Percentiles rank a stretch among this genome's conserved stretches.
Evolutionary conservation across 2,329 filamentous ascomycete genomes (phyloP).

Genomic region (Westerdykella ornata): DNA sequence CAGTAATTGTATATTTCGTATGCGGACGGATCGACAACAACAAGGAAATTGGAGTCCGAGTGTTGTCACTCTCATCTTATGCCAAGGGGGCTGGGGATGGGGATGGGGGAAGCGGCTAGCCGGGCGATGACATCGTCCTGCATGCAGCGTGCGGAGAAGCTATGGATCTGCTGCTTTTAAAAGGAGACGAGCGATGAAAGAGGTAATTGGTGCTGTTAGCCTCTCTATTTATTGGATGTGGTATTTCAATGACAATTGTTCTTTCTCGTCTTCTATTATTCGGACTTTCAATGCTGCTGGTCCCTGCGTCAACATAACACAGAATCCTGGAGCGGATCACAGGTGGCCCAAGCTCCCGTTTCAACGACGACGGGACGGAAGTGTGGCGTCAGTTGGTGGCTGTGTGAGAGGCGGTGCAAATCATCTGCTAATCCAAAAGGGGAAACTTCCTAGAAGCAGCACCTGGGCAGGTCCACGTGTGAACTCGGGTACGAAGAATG

Average conservation of each 20-base stretch:
- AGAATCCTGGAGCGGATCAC: not conserved
- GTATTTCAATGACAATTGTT: no score
- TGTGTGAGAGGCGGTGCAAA: no score
- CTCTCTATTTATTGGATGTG: no score
- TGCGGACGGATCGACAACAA: not conserved
- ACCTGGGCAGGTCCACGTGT: no score
- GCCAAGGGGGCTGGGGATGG: not conserved
- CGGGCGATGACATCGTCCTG: not conserved
- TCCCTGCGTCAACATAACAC: no score
- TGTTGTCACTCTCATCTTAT: not conserved
- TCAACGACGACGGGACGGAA: not conserved
- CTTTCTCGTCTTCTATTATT: no score
- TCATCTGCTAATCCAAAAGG: no score
- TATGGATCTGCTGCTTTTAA: not conserved
- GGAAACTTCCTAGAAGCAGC: no score
- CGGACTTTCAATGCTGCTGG: no score
- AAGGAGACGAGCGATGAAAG: not conserved
- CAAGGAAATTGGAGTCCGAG: not conserved
- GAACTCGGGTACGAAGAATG: no score
- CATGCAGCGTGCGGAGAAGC: not conserved
- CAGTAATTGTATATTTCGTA: no score
- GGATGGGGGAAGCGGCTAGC: not conserved
- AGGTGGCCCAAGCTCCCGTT: not conserved
- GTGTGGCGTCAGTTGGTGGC: not conserved
- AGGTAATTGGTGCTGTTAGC: no score